Base-by-base conservation (phyloP, 2,329 filamentous ascomycete genomes). In the Malbranchea zuffiana region DNA sequence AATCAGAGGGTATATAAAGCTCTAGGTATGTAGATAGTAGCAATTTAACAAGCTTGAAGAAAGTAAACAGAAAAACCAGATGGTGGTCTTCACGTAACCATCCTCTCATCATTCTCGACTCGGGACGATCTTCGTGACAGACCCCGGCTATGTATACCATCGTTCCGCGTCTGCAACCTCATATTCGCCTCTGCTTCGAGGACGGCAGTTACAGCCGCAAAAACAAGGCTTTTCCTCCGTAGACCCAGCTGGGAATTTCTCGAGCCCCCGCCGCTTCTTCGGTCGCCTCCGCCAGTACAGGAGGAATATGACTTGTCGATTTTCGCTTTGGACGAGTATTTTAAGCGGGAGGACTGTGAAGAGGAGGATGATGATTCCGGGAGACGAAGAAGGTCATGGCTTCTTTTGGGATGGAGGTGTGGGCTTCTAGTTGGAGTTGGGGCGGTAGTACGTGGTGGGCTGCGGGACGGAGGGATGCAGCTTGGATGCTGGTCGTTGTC, bases 181-280 rank as follows among this genome's bases (percentile, higher is more conserved):
- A 23, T 18, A 13, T 17, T 20, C 8, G 32, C 27, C 28, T 45
- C 45, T 17, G 35, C 41, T 35, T 45, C 43, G 7, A 42, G 35
- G 8, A 41, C 44, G 5, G 45, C 45, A 1, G 43, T 37, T 10
- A 47, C 43, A n/a, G 45, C 45, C 17, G 43, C 45, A 8, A 47
- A 29, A 2, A 47, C 41, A 10, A 47, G 21, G 17, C 45, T 47
- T 35, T 37, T 44, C 18, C 45, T 39, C 6, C 45, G 43, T 12
- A 47, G 39, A 3, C 41, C 41, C 10, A 30, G 35, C 29, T 32
- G 32, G 13, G 13, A 30, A 6, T 12, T 26, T 24, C 15, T 33
- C 25, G 32, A 16, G 23, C 8, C 30, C 21, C 29, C 20, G 28
- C 32, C 28, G 16, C 12, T 32, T 18, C 29, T 28, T 12, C 36